These are phyloP conservation scores for Xylaria sp. DNA, from an alignment of 2,329 filamentous ascomycete species.

Conservation along the genomic window DNA sequence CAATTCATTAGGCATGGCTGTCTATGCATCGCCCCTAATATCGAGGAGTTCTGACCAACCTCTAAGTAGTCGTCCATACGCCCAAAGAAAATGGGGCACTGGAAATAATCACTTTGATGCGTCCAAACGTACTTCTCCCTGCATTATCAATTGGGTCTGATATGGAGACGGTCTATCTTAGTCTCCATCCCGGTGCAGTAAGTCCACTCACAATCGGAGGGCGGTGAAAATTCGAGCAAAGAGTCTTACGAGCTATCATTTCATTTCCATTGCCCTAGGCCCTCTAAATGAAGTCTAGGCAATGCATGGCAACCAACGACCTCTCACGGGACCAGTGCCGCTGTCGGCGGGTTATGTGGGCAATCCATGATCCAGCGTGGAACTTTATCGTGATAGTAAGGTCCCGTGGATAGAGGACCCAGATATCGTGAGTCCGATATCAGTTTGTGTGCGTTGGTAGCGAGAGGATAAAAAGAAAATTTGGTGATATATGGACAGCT, in stretches of 20 bases:
- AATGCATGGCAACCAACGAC: constrained; percentile 18
- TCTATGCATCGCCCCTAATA: background rate
- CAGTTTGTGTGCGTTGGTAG: constrained; percentile 19
- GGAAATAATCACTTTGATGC: constrained; percentile 1
- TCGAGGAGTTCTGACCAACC: background rate
- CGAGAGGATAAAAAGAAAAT: background rate
- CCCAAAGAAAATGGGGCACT: background rate
- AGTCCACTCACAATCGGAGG: constrained; percentile 16
- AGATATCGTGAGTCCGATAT: constrained; percentile 18
- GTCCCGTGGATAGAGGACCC: constrained; percentile 3
- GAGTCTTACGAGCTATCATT: background rate
- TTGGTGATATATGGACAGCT: background rate
- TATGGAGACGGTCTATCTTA: constrained; percentile 9
- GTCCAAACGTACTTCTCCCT: constrained; percentile 4
- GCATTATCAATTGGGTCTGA: constrained; percentile 32
- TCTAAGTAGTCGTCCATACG: background rate
- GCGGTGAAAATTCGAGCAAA: constrained; percentile 12
- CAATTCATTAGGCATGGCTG: background rate
- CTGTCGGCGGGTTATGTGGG: constrained; percentile 31
- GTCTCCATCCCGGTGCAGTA: constrained; percentile 28
- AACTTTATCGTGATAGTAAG: constrained; percentile 14
- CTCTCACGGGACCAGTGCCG: constrained; percentile 19
- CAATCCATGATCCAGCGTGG: constrained; percentile 13
- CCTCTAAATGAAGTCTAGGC: constrained; percentile 4
- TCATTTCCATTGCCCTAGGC: background rate